Evolutionary conservation across 2,329 filamentous ascomycete genomes (phyloP).

Genomic region (Metarhizium brunneum): DNA sequence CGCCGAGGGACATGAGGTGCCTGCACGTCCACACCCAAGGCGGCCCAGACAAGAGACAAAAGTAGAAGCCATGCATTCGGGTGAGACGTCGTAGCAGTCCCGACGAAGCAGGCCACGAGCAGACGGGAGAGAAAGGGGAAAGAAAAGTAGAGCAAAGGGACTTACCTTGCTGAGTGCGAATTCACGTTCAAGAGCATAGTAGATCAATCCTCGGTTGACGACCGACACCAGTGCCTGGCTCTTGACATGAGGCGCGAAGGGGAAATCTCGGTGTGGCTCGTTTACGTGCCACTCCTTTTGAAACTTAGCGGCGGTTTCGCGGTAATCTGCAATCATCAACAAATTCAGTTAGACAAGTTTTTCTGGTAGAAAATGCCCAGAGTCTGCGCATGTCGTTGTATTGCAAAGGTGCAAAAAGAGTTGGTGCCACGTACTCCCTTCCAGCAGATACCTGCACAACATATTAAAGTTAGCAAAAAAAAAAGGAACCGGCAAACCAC

Average conservation of each 20-base stretch:
- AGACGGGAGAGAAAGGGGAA: slow-evolving; percentile 6
- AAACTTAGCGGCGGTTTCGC: slow-evolving; percentile 57
- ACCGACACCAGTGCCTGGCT: slow-evolving; percentile 54
- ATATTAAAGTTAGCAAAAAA: slow-evolving; percentile 2
- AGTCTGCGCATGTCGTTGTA: neutral
- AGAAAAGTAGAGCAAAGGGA: slow-evolving; percentile 3
- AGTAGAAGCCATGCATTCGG: neutral
- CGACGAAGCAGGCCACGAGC: slow-evolving; percentile 1
- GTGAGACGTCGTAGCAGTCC: neutral
- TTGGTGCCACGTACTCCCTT: slow-evolving; percentile 48
- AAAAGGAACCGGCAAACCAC: slow-evolving; percentile 1
- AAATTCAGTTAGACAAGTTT: slow-evolving; percentile 13
- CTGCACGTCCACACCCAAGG: neutral
- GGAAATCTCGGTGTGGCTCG: slow-evolving; percentile 52
- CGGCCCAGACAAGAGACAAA: neutral
- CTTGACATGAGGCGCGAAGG: slow-evolving; percentile 56
- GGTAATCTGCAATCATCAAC: slow-evolving; percentile 42
- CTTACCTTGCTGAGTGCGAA: slow-evolving; percentile 41
- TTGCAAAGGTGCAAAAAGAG: neutral
- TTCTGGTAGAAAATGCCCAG: neutral
- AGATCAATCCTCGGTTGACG: slow-evolving; percentile 54
- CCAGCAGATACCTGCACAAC: slow-evolving; percentile 44
- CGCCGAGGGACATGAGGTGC: neutral
- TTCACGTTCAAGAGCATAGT: slow-evolving; percentile 50
- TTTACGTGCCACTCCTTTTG: slow-evolving; percentile 59